Evolutionary conservation across 2,329 filamentous ascomycete species (phyloP), one percentile per base, ranked within the genome.

Genomic region (Herpotrichia juniperi): DNA sequence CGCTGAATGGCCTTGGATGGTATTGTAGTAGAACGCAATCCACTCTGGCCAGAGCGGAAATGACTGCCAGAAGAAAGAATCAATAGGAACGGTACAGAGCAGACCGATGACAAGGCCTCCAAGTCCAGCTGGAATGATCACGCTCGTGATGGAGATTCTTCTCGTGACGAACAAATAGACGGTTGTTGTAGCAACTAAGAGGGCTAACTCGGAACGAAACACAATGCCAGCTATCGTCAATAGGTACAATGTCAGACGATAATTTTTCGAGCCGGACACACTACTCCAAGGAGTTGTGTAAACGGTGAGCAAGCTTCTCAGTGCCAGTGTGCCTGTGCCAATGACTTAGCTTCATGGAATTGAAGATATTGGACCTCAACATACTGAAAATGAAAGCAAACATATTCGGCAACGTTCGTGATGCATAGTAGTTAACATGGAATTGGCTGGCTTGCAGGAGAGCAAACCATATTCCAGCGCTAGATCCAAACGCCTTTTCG

Each of bases 11-110:
- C 92, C 91, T 48, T 89, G 83, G 45, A 97, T 76, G 49, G 91
- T 92, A 73, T 99, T 99, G 81, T 89, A 97, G 73, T 90, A 87
- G 77, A 99, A 97, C 2, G 86, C 92, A 62, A 84, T 85, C 54
- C 96, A 85, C 73, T 99, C 94, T 1, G 94, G 93, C 94, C 94
- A 99, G 25, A 96, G 75, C 1, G 78, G 77, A 1, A 83, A 84
- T 7, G 76, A 74, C 67, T 93, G 91, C 94, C 93, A 99, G 77
- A 97, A 96, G 77, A 92, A 93, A 1, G 90, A 93, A 79, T 99
- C 94, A 28, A 96, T 74, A 1, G 86, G 82, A 12, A 96, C 79
- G 0, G 92, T 92, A 30, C 87, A 75, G 11, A 78, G 58, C 1
- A 97, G 81, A 1, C 90, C 88, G 39, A 88, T 75, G n/a, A 81